Base-by-base conservation (phyloP, 345 rosid species). In the Cardamine occulta region DNA sequence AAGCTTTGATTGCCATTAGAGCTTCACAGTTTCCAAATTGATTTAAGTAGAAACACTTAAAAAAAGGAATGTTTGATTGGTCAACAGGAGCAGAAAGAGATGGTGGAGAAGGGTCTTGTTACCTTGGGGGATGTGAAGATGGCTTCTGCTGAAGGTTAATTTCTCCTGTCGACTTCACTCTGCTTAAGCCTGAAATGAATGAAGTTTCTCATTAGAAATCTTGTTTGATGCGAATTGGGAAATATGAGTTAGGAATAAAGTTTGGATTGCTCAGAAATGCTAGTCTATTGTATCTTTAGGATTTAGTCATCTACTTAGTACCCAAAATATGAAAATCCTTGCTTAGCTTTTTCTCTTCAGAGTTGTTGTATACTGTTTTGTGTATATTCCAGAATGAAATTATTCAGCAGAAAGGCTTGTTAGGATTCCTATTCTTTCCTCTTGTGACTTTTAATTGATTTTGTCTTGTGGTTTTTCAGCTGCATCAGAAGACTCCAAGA, bases 71-170 rank as follows among this genome's bases (percentile, higher is more conserved):
- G 9, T 52, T 29, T 49, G 29, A 44, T 37, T 45, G 49, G 57
- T 47, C 13, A 76, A 56, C 83, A 88, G 98, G 94, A 86, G 12
- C 97, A 89, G 81, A 91, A 89, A 80, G 93, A 88, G 18, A 86
- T 85, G 64, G 56, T 86, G 51, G 89, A 81, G 24, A 88, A 85
- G 70, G 98, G 96, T 51, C 83, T 93, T 63, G 82, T 90, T 66
- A 83, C 85, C 21, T 84, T 91, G 97, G 75, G 89, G 28, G 98
- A 89, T 79, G 88, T 89, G 11, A 89, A 86, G 81, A 89, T 91
- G 97, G 88, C 82, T 52, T 79, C 77, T 67, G 84, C 88, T 67
- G 84, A 84, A 70, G 90, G 86, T 86, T 52, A 34, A 6, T 49
- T 9, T 40, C 18, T 45, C 32, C 31, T 51, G 2, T 39, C 5